Evolutionary conservation across 1,284 basidiomycete genomes (phyloP).

Genomic region (Grifola frondosa): DNA sequence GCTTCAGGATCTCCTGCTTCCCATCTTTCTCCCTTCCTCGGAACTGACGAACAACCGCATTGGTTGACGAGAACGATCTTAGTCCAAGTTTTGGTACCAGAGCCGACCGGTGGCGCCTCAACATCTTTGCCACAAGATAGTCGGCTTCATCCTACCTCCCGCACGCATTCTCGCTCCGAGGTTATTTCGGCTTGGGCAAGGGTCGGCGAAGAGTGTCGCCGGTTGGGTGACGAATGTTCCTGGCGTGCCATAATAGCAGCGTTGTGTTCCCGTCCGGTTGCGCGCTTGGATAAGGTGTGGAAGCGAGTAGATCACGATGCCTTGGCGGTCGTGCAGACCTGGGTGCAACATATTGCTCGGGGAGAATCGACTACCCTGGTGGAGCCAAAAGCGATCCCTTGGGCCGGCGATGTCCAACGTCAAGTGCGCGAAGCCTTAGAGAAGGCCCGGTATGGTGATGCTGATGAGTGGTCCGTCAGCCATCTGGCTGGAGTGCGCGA

Average conservation of each 20-base stretch:
- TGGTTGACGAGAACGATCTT: conserved; percentile 76
- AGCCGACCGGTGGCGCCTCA: conserved; percentile 31
- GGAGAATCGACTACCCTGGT: conserved; percentile 37
- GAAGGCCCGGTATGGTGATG: conserved; percentile 39
- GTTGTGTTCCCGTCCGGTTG: conserved; percentile 68
- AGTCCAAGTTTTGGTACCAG: conserved; percentile 64
- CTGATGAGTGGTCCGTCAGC: conserved; percentile 44
- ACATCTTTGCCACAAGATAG: conserved; percentile 34
- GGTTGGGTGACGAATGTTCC: conserved; percentile 69
- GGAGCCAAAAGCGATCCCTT: conserved; percentile 57
- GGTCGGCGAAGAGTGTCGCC: conserved; percentile 67
- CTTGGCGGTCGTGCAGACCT: conserved; percentile 58
- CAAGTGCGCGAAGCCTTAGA: conserved; percentile 43
- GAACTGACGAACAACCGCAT: conserved; percentile 68
- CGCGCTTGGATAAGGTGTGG: conserved; percentile 76
- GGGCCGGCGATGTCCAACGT: conserved; percentile 59
- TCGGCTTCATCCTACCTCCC: conserved; percentile 42
- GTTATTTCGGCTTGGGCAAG: conserved; percentile 69
- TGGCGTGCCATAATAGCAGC: conserved; percentile 71
- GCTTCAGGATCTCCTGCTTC: conserved; percentile 3
- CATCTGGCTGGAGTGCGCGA: conserved; percentile 43
- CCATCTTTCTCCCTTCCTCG: conserved; percentile 48
- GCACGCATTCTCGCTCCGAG: conserved; percentile 68
- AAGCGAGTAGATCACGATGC: conserved; percentile 62
- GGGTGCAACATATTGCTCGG: conserved; percentile 52